Evolutionary conservation across 2,329 filamentous ascomycete species (phyloP).

Genomic region (Ilyonectria destructans): DNA sequence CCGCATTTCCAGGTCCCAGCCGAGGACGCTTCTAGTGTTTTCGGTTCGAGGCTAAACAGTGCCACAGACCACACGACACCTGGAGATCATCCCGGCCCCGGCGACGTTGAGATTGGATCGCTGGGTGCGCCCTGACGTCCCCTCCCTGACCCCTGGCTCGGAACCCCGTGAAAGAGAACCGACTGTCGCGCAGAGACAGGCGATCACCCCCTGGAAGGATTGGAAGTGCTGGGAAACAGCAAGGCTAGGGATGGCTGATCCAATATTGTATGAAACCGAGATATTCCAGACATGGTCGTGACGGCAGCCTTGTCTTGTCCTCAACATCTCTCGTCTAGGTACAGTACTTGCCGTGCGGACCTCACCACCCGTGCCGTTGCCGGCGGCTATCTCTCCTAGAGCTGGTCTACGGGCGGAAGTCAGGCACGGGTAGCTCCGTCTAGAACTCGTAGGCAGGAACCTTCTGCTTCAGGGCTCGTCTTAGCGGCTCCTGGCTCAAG

Average conservation of each 20-base stretch:
- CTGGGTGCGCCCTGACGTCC: constrained; percentile 5
- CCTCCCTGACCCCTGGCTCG: constrained; percentile 1
- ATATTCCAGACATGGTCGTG: not conserved
- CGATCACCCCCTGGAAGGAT: not conserved
- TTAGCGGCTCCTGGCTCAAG: not conserved
- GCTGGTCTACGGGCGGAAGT: not conserved
- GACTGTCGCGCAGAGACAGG: constrained; percentile 5
- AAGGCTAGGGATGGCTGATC: not conserved
- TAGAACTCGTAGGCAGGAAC: constrained; percentile 7
- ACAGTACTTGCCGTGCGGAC: not conserved
- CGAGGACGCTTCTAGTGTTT: not conserved
- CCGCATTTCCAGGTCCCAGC: not conserved
- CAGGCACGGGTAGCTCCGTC: not conserved
- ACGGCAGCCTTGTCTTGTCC: not conserved
- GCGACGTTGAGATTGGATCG: constrained; percentile 8
- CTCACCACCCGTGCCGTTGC: not conserved
- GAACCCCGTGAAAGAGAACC: not conserved
- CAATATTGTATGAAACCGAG: not conserved
- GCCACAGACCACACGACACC: not conserved
- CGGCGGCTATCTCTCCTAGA: not conserved
- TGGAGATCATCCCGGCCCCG: not conserved
- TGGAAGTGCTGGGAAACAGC: constrained; percentile 6
- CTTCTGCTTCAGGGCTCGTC: not conserved
- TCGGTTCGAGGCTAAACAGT: not conserved
- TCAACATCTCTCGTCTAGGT: not conserved